Conservation (phyloP, 2,329 filamentous ascomycete species). For the Arthrinium puccinioides region DNA sequence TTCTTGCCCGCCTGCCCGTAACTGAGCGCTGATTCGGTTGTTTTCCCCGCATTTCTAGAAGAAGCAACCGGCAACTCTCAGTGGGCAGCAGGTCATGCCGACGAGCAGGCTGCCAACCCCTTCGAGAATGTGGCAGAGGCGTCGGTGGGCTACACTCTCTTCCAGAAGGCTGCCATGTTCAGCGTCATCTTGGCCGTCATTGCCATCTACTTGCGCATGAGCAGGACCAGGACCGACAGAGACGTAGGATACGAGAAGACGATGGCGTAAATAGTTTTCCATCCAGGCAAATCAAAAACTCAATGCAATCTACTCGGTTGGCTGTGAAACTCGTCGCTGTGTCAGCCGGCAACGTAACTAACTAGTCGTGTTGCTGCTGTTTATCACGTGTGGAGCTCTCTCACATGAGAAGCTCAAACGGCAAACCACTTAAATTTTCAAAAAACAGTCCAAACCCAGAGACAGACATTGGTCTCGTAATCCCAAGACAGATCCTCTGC, state of each 20-base stretch:
- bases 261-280: constrained; percentile 25
- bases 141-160: constrained; percentile 30
- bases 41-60: constrained; percentile 17
- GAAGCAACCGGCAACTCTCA: constrained; percentile 26
- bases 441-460: not conserved
- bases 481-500: not conserved
- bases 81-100: constrained; percentile 28
- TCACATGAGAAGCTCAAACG: not conserved
- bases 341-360: not conserved
- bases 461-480: not conserved
- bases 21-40: constrained; percentile 24
- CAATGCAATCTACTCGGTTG: too few species aligned
- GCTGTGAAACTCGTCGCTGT: not conserved
- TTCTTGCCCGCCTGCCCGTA: constrained; percentile 5
- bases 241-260: constrained; percentile 36
- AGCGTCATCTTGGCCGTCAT: constrained; percentile 39
- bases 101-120: constrained; percentile 20
- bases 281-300: constrained; percentile 5
- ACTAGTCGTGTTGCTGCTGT: not conserved
- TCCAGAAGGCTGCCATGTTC: constrained; percentile 45
- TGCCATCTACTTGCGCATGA: constrained; percentile 35
- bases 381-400: not conserved
- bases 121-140: constrained; percentile 17
- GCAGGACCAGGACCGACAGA: constrained; percentile 22
- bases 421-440: constrained; percentile 3